These are phyloP conservation scores for Cryptococcus hybrid DNA, from an alignment of 1,284 basidiomycete genomes.

Conservation along the genomic window DNA sequence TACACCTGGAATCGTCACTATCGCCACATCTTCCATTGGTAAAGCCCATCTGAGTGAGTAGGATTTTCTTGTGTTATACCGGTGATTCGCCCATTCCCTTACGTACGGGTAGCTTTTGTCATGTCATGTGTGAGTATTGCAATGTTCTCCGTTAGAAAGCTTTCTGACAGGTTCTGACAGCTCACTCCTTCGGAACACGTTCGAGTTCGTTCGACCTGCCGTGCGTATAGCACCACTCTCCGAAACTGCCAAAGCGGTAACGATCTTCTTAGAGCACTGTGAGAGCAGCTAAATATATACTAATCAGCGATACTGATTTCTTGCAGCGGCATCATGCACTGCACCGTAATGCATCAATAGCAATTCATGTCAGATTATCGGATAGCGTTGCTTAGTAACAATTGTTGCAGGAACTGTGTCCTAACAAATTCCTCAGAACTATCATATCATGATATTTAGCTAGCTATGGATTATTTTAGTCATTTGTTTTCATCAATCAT, in stretches of 20 bases:
- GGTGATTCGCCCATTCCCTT: neutral
- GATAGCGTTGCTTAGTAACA: too few species aligned
- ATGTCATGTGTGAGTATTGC: constrained; percentile 19
- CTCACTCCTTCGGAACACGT: constrained; percentile 29
- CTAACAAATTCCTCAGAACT: too few species aligned
- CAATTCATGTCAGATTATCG: too few species aligned
- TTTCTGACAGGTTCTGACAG: constrained; percentile 13
- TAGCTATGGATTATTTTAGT: too few species aligned
- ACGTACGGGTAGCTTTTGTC: constrained; percentile 17
- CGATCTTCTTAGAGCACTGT: constrained; percentile 32
- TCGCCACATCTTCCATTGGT: constrained; percentile 44
- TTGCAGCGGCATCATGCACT: constrained; percentile 3
- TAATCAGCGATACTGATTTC: too few species aligned
- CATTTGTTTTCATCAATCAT: neutral
- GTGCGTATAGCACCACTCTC: constrained; percentile 41
- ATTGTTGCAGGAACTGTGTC: too few species aligned
- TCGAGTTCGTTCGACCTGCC: constrained; percentile 35
- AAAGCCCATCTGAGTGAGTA: constrained; percentile 42
- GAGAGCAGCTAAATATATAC: neutral
- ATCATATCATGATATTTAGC: too few species aligned
- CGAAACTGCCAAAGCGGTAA: constrained; percentile 47
- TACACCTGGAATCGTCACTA: constrained; percentile 40
- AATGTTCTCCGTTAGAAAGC: neutral
- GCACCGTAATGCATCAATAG: neutral
- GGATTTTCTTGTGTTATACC: neutral